Base-by-base conservation (phyloP, 352 stramenopile genomes). In the Halophytophthora polymorphica region DNA sequence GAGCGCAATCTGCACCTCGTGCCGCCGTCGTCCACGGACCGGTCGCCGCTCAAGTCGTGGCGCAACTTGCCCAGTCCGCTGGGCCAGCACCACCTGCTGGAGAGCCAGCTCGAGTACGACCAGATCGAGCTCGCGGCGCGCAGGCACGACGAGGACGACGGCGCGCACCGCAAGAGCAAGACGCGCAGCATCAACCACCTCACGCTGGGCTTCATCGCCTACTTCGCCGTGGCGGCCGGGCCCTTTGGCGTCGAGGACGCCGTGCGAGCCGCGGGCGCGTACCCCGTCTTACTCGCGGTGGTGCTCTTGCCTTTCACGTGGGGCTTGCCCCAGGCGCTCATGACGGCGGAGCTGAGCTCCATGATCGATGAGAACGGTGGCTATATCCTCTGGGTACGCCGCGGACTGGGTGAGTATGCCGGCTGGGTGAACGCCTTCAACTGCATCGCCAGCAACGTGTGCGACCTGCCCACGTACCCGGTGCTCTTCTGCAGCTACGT, bases 401-500 rank as follows among this genome's bases (percentile, higher is more conserved):
- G 80, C 11, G 81, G 80, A 8, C 53, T 93, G 13, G 83, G 83
- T n/a, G 62, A 88, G 45, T 93, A 86, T 40, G 80, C 81, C 12
- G 83, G 83, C 33, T 93, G 83, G 79, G 52, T 93, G 40, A 93
- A 93, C 58, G 80, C 81, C 33, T 90, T 90, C 56, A 93, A 93
- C 56, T 88, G 71, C 35, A 86, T 93, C 28, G 78, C 77, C 37
- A 90, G 78, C 67, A 93, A 93, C 53, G 66, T 92, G 18, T 93
- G 78, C 53, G 83, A 93, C 53, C 55, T 93, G 56, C 83, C 83
- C 15, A 91, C 79, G 31, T 93, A 93, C 43, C 81, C 83, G 0
- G 83, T 93, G 46, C 71, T 93, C 14, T 90, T 92, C 34, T 90
- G 78, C 77, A 91, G 82, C 59, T 92, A 92, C 36, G 64, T 92